A percentile compares a stretch with the other conserved stretches of the same genome.
Evolutionary conservation across 176 grass and related monocot species (phyloP).

Genomic region (Oryza brachyantha): DNA sequence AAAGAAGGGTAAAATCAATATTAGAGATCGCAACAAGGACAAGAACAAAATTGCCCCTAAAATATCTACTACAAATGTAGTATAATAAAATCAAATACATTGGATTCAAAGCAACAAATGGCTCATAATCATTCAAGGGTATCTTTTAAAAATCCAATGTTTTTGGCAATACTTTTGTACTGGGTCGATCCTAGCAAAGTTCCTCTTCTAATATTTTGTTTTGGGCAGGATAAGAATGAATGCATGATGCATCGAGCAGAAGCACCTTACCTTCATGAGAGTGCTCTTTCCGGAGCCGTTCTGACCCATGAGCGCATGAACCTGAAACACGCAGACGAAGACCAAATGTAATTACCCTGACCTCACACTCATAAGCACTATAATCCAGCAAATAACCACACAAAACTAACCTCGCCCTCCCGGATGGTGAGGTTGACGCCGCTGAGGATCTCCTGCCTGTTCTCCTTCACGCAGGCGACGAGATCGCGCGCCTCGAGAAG

Average conservation of each 20-base stretch:
- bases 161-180: no score
- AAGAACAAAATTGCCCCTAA: no score
- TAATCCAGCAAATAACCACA: not conserved
- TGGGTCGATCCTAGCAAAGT: no score
- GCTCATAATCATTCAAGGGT: no score
- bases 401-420: conserved; percentile 65
- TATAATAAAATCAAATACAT: no score
- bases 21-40: no score
- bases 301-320: conserved; percentile 92
- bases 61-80: no score
- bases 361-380: not conserved
- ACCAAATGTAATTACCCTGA: not conserved
- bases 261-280: conserved; percentile 68
- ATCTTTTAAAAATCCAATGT: no score
- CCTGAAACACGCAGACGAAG: conserved; percentile 36
- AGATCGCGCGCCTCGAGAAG: conserved; percentile 72
- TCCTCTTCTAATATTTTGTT: not conserved
- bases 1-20: no score
- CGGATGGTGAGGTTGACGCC: conserved; percentile 78
- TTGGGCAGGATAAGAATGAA: not conserved
- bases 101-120: no score
- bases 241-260: not conserved
- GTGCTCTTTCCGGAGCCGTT: conserved; percentile 98
- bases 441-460: conserved; percentile 47
- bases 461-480: conserved; percentile 68